Evolutionary conservation across 2,329 filamentous ascomycete genomes (phyloP).

Genomic region (Fusarium oligoseptatum): DNA sequence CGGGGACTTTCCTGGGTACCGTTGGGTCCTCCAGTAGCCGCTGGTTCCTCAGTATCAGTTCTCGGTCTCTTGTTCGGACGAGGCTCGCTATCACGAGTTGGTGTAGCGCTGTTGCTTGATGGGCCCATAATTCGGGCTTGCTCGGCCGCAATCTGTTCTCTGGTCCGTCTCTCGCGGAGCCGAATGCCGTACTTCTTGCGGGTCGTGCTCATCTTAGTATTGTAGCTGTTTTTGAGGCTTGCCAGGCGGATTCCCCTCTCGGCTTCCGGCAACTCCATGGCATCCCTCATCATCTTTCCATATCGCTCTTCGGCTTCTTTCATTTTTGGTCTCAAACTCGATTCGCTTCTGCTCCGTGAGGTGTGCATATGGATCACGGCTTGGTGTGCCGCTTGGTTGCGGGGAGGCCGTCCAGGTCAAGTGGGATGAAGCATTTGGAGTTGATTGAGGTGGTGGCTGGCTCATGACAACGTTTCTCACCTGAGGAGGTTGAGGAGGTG

Average conservation of each 20-base stretch:
- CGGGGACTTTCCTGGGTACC: constrained; percentile 33
- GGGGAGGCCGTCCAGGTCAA: constrained; percentile 12
- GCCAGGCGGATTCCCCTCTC: constrained; percentile 52
- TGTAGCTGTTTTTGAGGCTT: constrained; percentile 65
- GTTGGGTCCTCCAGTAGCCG: background rate
- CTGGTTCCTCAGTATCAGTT: constrained; percentile 16
- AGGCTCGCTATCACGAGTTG: constrained; percentile 10
- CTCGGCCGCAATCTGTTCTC: constrained; percentile 60
- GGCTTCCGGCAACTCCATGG: constrained; percentile 54
- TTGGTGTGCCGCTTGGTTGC: constrained; percentile 24
- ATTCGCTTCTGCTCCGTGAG: constrained; percentile 50
- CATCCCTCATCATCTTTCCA: constrained; percentile 58
- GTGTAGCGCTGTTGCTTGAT: constrained; percentile 24
- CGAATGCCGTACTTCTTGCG: constrained; percentile 71
- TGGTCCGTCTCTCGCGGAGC: constrained; percentile 63
- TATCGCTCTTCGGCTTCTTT: constrained; percentile 52
- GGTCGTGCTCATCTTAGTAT: constrained; percentile 68
- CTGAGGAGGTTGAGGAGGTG: constrained; percentile 6
- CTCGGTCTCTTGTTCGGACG: constrained; percentile 45
- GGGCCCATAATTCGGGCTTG: constrained; percentile 53
- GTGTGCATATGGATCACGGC: constrained; percentile 60
- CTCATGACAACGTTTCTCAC: background rate
- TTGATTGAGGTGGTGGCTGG: background rate
- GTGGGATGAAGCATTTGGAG: background rate
- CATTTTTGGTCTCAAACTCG: constrained; percentile 49